A percentile compares a stretch with the other conserved stretches of the same genome.
Evolutionary conservation across 495 filamentous ascomycete species (phyloP).

Genomic region (Xylaria curta): DNA sequence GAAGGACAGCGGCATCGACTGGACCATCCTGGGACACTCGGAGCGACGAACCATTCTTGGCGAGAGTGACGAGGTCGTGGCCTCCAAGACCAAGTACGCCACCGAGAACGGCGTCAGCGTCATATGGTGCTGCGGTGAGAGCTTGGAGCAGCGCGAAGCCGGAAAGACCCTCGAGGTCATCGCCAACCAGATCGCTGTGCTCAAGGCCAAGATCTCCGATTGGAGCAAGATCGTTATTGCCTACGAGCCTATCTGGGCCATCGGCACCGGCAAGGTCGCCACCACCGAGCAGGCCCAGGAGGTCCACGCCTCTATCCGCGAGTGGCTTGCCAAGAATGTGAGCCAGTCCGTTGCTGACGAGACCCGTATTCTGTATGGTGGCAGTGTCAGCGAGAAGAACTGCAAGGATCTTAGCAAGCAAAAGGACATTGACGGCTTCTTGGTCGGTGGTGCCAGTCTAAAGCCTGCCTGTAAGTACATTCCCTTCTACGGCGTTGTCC

Average conservation of each 20-base stretch:
- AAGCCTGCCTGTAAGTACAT: constrained; percentile 90
- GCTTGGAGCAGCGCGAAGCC: constrained; percentile 86
- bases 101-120: constrained; percentile 85
- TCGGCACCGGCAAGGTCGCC: constrained; percentile 97
- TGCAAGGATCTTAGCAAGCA: constrained; percentile 89
- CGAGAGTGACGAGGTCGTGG: constrained; percentile 86
- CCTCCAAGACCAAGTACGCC: constrained; percentile 90
- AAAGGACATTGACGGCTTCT: constrained; percentile 95
- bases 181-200: constrained; percentile 75
- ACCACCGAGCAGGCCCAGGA: constrained; percentile 93
- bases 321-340: constrained; percentile 81
- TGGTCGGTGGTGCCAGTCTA: constrained; percentile 96
- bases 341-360: constrained; percentile 72
- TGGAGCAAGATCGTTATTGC: constrained; percentile 96
- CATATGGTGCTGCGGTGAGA: constrained; percentile 96
- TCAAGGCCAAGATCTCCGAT: constrained; percentile 72
- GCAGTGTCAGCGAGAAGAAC: constrained; percentile 98
- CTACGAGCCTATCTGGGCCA: constrained; percentile 99
- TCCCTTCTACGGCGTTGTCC: not conserved
- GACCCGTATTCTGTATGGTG: constrained; percentile 93
- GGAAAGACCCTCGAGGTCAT: constrained; percentile 90
- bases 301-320: constrained; percentile 89
- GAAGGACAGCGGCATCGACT: constrained; percentile 82
- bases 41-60: constrained; percentile 87
- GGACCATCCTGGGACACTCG: constrained; percentile 90